Conservation (phyloP, 1,284 basidiomycete species). For the Trichosporon faecale region DNA sequence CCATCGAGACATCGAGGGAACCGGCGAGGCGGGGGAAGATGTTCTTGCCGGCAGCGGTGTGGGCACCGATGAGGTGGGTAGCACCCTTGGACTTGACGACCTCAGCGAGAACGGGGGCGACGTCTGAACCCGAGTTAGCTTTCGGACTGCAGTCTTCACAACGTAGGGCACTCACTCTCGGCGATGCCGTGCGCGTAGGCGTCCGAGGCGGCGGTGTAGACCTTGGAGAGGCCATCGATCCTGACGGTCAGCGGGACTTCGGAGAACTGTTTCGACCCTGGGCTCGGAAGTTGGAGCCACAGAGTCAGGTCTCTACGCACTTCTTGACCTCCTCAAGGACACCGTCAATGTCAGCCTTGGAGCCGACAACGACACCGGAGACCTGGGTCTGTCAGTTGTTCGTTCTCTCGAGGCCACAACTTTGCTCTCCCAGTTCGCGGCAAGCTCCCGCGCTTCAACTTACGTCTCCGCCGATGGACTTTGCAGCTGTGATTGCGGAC, state of each 20-base stretch:
- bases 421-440: too few species aligned
- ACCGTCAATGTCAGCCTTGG: slow-evolving; percentile 64
- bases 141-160: background rate
- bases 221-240: slow-evolving; percentile 52
- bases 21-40: slow-evolving; percentile 86
- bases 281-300: background rate
- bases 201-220: slow-evolving; percentile 53
- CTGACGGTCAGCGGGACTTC: slow-evolving; percentile 24
- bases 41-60: slow-evolving; percentile 70
- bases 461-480: slow-evolving; percentile 65
- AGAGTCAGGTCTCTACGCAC: slow-evolving; percentile 52
- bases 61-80: slow-evolving; percentile 85
- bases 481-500: slow-evolving; percentile 84
- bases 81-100: slow-evolving; percentile 55
- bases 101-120: slow-evolving; percentile 57
- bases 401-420: too few species aligned
- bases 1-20: slow-evolving; percentile 69
- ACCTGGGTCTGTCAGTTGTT: slow-evolving; percentile 59
- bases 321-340: slow-evolving; percentile 75
- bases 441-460: too few species aligned
- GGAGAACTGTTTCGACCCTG: background rate
- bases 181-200: slow-evolving; percentile 52
- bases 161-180: slow-evolving; percentile 46
- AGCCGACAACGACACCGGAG: slow-evolving; percentile 80
- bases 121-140: slow-evolving; percentile 36